phyloP scores from a whole-genome alignment of 495 filamentous ascomycete genomes.

The Hypomontagnella monticulosa region DNA sequence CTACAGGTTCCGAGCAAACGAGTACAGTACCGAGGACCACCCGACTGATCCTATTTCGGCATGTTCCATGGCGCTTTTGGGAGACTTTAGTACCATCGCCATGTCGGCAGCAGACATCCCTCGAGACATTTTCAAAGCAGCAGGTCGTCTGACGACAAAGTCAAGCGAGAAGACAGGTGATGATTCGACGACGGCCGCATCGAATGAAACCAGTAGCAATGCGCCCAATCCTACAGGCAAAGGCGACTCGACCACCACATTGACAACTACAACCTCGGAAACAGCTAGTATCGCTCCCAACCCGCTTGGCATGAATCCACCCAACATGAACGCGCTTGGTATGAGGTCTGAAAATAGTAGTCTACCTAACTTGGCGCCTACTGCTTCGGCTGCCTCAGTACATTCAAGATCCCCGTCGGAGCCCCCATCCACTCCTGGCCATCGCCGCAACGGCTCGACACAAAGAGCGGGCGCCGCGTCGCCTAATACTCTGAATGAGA shows the following conservation, averaged over 20 bases:
- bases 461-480: slow-evolving; percentile 15
- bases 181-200: slow-evolving; percentile 23
- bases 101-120: slow-evolving; percentile 89
- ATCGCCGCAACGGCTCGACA: slow-evolving; percentile 15
- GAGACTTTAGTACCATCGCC: slow-evolving; percentile 76
- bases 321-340: too few relatives aligned
- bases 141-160: slow-evolving; percentile 38
- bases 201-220: slow-evolving; percentile 38
- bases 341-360: slow-evolving; percentile 12
- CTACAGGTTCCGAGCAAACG: slow-evolving; percentile 68
- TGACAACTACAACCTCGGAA: slow-evolving; percentile 18
- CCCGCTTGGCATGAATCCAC: slow-evolving; percentile 13
- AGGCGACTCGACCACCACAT: slow-evolving; percentile 22
- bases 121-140: slow-evolving; percentile 70
- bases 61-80: slow-evolving; percentile 75
- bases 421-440: slow-evolving; percentile 10
- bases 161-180: slow-evolving; percentile 25
- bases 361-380: slow-evolving; percentile 13
- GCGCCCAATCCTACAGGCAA: slow-evolving; percentile 15
- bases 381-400: slow-evolving; percentile 5
- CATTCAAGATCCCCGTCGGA: slow-evolving; percentile 33
- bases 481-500: slow-evolving; percentile 23
- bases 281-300: slow-evolving; percentile 7
- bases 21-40: slow-evolving; percentile 77
- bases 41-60: slow-evolving; percentile 78